Evolutionary conservation across 441 rosid genomes (phyloP).

Genomic region (Syzygium syzygioides): DNA sequence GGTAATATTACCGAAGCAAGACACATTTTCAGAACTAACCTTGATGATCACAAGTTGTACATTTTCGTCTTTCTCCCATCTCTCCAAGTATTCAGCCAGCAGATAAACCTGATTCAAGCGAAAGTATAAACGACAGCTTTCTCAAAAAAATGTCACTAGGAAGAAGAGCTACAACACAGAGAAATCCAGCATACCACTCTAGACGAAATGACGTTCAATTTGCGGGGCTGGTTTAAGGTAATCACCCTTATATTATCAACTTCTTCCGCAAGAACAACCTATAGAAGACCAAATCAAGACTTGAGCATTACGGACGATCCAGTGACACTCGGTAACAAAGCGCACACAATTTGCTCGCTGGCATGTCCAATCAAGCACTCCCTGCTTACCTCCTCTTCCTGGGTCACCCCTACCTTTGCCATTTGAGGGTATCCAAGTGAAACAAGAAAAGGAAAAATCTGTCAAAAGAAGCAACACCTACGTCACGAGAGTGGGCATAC

Average conservation of each 20-base stretch:
- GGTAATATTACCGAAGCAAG: background rate
- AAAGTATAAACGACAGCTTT: background rate
- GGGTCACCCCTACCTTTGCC: background rate
- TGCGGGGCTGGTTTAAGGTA: conserved; percentile 82
- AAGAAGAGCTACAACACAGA: background rate
- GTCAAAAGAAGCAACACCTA: background rate
- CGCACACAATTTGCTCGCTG: background rate
- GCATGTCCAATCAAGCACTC: background rate
- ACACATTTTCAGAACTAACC: conserved; percentile 25
- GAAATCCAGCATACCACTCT: conserved; percentile 45
- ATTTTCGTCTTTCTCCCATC: conserved; percentile 68
- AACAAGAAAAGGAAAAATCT: background rate
- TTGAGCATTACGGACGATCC: background rate
- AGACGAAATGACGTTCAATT: conserved; percentile 75
- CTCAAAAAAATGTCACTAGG: background rate
- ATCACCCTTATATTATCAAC: conserved; percentile 42
- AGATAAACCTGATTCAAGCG: conserved; percentile 46
- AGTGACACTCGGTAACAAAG: background rate
- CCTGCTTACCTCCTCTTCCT: background rate
- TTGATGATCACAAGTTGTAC: conserved; percentile 62
- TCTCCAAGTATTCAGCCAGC: conserved; percentile 63
- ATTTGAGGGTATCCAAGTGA: background rate
- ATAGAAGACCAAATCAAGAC: background rate
- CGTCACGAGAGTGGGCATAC: background rate
- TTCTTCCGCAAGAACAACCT: conserved; percentile 79